Evolutionary conservation across 495 filamentous ascomycete genomes (phyloP).

Genomic region (Chlorociboria aeruginascens): DNA sequence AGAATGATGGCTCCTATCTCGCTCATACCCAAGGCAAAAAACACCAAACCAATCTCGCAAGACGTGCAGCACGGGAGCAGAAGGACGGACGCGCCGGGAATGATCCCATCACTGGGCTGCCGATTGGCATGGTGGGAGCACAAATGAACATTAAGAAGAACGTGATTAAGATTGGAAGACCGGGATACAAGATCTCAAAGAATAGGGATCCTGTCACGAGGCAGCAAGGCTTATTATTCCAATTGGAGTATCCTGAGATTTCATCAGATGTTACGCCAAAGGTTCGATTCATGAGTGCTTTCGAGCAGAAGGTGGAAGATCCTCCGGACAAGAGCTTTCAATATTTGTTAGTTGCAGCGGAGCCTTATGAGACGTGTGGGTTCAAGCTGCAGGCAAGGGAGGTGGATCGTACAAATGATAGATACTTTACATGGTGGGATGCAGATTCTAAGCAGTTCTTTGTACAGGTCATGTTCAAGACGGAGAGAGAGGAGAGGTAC

Average conservation of each 20-base stretch:
- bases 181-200: conserved; percentile 98
- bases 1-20: conserved; percentile 98
- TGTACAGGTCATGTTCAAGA: conserved; percentile 99
- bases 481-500: conserved; percentile 93
- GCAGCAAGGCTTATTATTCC: conserved; percentile 84
- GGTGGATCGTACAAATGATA: conserved; percentile 76
- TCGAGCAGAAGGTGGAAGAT: conserved; percentile 90
- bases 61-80: conserved; percentile 85
- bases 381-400: conserved; percentile 95
- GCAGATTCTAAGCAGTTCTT: conserved; percentile 95
- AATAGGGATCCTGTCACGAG: conserved; percentile 79
- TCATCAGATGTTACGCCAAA: conserved; percentile 60
- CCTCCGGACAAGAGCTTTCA: conserved; percentile 89
- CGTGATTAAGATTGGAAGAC: conserved; percentile 91
- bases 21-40: conserved; percentile 98
- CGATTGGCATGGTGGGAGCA: conserved; percentile 62
- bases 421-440: conserved; percentile 93
- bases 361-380: conserved; percentile 94
- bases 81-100: conserved; percentile 69
- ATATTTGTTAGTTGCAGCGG: conserved; percentile 89
- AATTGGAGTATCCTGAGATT: conserved; percentile 93
- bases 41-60: conserved; percentile 98
- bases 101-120: conserved; percentile 62
- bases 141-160: conserved; percentile 70
- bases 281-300: conserved; percentile 94